phyloP scores from a whole-genome alignment of 805 yeast genomes.

The Komagataella phaffii region DNA sequence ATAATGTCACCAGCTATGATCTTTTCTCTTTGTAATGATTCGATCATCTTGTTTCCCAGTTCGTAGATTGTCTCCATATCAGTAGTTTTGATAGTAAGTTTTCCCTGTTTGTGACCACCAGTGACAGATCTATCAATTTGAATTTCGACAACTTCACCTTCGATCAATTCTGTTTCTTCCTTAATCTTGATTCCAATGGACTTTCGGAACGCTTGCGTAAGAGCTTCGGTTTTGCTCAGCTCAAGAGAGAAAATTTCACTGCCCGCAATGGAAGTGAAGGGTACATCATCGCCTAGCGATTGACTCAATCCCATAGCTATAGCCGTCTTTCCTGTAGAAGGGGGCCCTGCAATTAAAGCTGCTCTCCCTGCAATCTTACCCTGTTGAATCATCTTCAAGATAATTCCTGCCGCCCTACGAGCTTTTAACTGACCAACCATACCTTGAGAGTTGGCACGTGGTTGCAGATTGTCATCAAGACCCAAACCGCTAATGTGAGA shows the following conservation, averaged over 20 bases:
- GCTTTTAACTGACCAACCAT: conserved; percentile 97
- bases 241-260: conserved; percentile 89
- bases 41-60: conserved; percentile 88
- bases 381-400: conserved; percentile 83
- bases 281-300: conserved; percentile 64
- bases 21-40: conserved; percentile 86
- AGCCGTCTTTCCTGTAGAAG: conserved; percentile 98
- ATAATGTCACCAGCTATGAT: conserved; percentile 96
- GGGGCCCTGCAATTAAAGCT: conserved; percentile 92
- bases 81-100: conserved; percentile 91
- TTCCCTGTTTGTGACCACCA: conserved; percentile 98
- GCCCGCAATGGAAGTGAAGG: conserved; percentile 91
- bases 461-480: conserved; percentile 81
- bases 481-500: conserved; percentile 96
- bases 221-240: conserved; percentile 87
- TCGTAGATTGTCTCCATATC: conserved; percentile 98
- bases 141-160: conserved; percentile 97
- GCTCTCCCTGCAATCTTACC: conserved; percentile 97
- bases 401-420: conserved; percentile 90
- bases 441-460: conserved; percentile 75
- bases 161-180: conserved; percentile 94
- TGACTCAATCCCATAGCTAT: conserved; percentile 88
- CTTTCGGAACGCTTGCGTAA: conserved; percentile 92
- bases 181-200: conserved; percentile 91
- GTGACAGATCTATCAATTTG: conserved; percentile 88